Percentiles rank a stretch among this genome's conserved stretches.
These are phyloP conservation scores for Bauhinia variegata DNA, from an alignment of 306 rosid species.

Conservation along the genomic window DNA sequence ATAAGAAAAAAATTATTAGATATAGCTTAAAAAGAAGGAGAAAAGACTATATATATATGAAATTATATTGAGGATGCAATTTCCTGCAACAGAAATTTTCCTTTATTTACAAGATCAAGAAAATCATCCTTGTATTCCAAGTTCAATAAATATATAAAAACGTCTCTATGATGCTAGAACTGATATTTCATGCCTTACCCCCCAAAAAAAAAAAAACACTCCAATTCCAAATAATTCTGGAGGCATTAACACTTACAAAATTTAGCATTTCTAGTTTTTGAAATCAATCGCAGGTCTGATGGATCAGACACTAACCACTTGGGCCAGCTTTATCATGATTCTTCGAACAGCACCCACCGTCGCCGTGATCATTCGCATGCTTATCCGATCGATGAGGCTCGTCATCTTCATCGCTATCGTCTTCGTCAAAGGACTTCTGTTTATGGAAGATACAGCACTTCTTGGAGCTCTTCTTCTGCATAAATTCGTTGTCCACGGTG, in stretches of 20 bases:
- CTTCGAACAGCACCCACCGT: slow-evolving; percentile 50
- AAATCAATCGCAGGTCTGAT: background rate
- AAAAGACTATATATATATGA: no score
- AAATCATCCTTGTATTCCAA: no score
- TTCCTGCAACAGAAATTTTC: no score
- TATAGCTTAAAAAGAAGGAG: no score
- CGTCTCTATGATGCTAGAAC: no score
- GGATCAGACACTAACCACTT: slow-evolving; percentile 40
- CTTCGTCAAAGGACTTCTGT: slow-evolving; percentile 81
- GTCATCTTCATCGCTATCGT: slow-evolving; percentile 76
- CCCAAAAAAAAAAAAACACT: slow-evolving; percentile 5
- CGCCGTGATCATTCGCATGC: slow-evolving; percentile 35
- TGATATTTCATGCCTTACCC: background rate
- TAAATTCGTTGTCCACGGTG: slow-evolving; percentile 90
- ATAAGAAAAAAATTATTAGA: no score
- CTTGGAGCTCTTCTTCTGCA: slow-evolving; percentile 97
- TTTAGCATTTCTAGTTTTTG: no score
- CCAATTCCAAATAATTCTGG: background rate
- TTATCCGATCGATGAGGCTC: slow-evolving; percentile 33
- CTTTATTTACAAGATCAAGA: no score
- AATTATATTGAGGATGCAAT: no score
- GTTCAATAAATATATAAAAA: no score
- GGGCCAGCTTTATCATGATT: slow-evolving; percentile 51
- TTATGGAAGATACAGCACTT: slow-evolving; percentile 96
- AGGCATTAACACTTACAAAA: no score